Base-by-base conservation (phyloP, 2,329 filamentous ascomycete genomes). In the Eutypella sp. region DNA sequence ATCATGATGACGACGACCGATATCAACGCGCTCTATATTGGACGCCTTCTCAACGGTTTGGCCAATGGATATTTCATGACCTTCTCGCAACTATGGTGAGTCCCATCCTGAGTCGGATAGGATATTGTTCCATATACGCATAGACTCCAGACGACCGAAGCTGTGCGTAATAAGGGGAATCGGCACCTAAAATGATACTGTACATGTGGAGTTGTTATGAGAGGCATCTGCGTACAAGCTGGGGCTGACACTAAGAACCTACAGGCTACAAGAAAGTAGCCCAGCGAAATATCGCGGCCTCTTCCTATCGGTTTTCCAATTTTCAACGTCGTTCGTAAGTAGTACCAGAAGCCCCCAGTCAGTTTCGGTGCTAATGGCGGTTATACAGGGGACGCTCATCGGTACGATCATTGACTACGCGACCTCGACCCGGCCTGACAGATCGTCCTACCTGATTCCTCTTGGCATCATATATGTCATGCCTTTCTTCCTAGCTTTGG, bases 1-100 rank as follows among this genome's bases (percentile, higher is more conserved):
- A 68, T 80, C 54, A 81, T 81, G 77, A 80, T 81, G 75, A 67
- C 71, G 3, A 78, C 75, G 0, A 70, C 67, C 6, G 59, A 65
- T 45, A 78, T 82, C 31, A 74, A 67, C 15, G 74, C 70, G 1
- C 69, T 82, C 5, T 81, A 82, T 46, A 68, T 70, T 20, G 78
- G 75, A 9, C 71, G 78, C 31, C 60, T 81, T 6, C 57, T 81
- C 15, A 76, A 80, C 45, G 78, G 78, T 2, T 47, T 81, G 5
- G 73, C 75, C 5, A 80, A 80, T 53, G 77, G 76, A 3, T 72
- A 78, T 54, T 73, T 79, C 57, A 77, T 79, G 75, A 79, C 75
- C 2, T 79, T 74, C 48, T 68, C 70, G 1, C 73, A 75, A 46
- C 58, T 76, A 22, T 39, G 36, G 36, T 39, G 13, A 29, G 25